These are phyloP conservation scores for Colletotrichum costaricense DNA, from an alignment of 2,329 filamentous ascomycete genomes.

Conservation along the genomic window DNA sequence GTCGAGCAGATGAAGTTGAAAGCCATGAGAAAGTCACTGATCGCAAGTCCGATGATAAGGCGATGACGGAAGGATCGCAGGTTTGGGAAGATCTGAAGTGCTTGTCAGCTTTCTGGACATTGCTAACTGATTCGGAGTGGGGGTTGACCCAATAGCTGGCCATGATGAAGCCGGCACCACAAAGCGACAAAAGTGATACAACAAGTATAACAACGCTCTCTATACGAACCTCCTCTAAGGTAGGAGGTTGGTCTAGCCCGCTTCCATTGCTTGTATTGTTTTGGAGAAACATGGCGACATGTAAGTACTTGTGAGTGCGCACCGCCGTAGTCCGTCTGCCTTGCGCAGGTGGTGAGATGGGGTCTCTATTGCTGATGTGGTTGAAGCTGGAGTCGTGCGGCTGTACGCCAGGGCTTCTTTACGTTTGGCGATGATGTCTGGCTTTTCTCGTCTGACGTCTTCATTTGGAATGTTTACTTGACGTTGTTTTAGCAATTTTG, in stretches of 20 bases:
- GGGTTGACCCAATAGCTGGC: conserved; percentile 46
- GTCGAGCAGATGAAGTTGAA: conserved; percentile 52
- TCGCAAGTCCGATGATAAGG: conserved; percentile 52
- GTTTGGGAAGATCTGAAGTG: conserved; percentile 48
- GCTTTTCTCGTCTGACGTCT: not conserved
- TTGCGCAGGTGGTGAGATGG: not conserved
- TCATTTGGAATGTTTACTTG: not conserved
- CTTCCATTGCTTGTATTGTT: conserved; percentile 18
- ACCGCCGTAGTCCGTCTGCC: not conserved
- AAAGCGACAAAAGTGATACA: conserved; percentile 46
- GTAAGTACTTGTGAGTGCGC: not conserved
- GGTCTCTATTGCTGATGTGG: not conserved
- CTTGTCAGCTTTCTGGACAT: not conserved
- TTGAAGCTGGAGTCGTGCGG: not conserved
- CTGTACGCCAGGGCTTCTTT: not conserved
- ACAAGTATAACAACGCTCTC: conserved; percentile 46
- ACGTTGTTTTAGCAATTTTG: not conserved
- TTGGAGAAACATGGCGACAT: not conserved
- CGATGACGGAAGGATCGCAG: conserved; percentile 53
- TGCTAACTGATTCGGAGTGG: too few relatives aligned
- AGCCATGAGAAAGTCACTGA: conserved; percentile 53
- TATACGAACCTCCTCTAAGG: conserved; percentile 33
- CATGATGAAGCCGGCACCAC: conserved; percentile 52
- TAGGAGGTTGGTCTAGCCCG: conserved; percentile 39
- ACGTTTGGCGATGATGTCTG: not conserved